Conservation (phyloP, 2,329 filamentous ascomycete genomes). For the Emydomyces testavorans region DNA sequence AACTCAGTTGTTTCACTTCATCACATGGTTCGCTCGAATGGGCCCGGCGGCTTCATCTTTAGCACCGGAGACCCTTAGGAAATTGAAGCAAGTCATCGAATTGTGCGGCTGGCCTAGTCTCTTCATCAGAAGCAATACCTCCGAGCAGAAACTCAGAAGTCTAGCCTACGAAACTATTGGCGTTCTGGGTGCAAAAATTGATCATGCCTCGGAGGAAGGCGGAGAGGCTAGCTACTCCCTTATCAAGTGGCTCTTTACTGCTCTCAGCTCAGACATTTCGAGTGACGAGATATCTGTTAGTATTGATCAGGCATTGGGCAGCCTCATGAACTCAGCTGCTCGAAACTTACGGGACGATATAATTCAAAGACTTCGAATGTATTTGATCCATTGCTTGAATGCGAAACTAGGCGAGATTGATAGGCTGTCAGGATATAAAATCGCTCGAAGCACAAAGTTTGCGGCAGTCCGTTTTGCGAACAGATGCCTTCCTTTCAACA, state of each 20-base stretch:
- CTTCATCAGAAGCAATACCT: constrained; percentile 45
- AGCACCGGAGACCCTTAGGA: constrained; percentile 56
- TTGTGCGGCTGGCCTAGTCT: constrained; percentile 72
- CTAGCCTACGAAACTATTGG: constrained; percentile 88
- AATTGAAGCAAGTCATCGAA: constrained; percentile 62
- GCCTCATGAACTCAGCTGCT: constrained; percentile 52
- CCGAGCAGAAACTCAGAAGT: constrained; percentile 57
- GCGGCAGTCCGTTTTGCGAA: constrained; percentile 83
- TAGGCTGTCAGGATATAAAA: constrained; percentile 29
- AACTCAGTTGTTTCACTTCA: constrained; percentile 70
- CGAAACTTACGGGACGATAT: constrained; percentile 32
- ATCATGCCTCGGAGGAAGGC: constrained; percentile 24
- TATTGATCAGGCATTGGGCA: constrained; percentile 79
- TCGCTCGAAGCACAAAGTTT: constrained; percentile 64
- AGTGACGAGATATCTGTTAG: constrained; percentile 66
- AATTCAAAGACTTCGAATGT: constrained; percentile 37
- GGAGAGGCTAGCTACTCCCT: constrained; percentile 38
- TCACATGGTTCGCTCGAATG: constrained; percentile 74
- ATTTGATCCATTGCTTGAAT: constrained; percentile 59
- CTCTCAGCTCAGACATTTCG: constrained; percentile 66
- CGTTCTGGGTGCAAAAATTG: constrained; percentile 50
- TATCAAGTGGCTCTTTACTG: constrained; percentile 69
- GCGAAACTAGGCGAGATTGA: constrained; percentile 35
- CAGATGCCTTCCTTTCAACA: constrained; percentile 66
- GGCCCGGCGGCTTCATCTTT: constrained; percentile 40